Evolutionary conservation across 2,329 filamentous ascomycete genomes (phyloP).

Genomic region (Thelonectria blattea): DNA sequence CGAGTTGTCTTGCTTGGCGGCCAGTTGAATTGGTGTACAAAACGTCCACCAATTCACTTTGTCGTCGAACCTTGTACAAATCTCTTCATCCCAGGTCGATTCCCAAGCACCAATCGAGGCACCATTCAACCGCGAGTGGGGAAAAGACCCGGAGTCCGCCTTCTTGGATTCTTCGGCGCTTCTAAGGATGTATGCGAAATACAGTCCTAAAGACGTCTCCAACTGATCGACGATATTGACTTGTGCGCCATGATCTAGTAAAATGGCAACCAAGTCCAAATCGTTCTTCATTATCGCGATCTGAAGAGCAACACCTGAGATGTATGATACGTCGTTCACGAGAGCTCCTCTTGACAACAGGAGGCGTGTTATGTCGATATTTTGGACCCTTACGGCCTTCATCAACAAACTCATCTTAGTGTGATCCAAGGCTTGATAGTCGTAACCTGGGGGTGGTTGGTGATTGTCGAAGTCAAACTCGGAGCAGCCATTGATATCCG

Average conservation of each 20-base stretch:
- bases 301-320: conserved; percentile 1
- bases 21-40: neutral
- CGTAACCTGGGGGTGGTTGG: too few species aligned
- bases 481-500: neutral
- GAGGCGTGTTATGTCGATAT: neutral
- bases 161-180: too few species aligned
- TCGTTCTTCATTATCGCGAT: neutral
- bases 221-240: neutral
- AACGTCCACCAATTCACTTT: neutral
- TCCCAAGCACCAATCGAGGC: too few species aligned
- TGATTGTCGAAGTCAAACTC: neutral
- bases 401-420: neutral
- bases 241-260: neutral
- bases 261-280: neutral
- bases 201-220: neutral
- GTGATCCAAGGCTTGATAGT: too few species aligned
- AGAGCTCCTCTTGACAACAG: neutral
- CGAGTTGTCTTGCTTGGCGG: neutral
- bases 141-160: too few species aligned
- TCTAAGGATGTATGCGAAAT: too few species aligned
- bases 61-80: neutral
- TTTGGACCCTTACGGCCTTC: conserved; percentile 4
- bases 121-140: too few species aligned
- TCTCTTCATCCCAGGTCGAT: too few species aligned
- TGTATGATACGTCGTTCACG: neutral